A percentile compares a stretch with the other conserved stretches of the same genome.
phyloP scores from a whole-genome alignment of 148 eudicot species.

The Silene uniflora region DNA sequence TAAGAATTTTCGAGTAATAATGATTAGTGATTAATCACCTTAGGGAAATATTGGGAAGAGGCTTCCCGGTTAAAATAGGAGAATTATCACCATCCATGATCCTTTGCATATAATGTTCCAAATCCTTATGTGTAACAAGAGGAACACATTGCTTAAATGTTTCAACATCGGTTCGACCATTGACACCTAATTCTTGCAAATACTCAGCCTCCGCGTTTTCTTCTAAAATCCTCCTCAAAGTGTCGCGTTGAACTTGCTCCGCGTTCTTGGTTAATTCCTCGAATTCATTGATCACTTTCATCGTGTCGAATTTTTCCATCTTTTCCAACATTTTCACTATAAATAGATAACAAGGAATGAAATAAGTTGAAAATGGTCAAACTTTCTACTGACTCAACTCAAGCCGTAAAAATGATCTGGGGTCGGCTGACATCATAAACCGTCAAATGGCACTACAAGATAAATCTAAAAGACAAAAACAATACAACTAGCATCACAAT shows the following conservation, averaged over 20 bases:
- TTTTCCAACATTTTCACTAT: slow-evolving; percentile 29
- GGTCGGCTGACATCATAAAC: not conserved
- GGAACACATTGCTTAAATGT: slow-evolving; percentile 75
- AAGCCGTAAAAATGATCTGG: not conserved
- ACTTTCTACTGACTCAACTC: not conserved
- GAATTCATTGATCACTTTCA: slow-evolving; percentile 32
- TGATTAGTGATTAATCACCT: slow-evolving; percentile 42
- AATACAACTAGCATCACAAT: not conserved
- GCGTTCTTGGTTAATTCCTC: slow-evolving; percentile 38
- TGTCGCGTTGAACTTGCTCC: slow-evolving; percentile 36
- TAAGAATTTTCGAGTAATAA: not conserved
- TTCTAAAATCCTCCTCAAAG: slow-evolving; percentile 38
- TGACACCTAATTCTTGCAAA: slow-evolving; percentile 29
- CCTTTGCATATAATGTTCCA: slow-evolving; percentile 67
- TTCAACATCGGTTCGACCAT: slow-evolving; percentile 50
- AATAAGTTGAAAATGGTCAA: not conserved
- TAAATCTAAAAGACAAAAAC: not conserved
- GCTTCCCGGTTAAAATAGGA: slow-evolving; percentile 67
- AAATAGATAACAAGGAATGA: too few species aligned
- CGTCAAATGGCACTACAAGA: not conserved
- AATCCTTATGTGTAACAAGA: slow-evolving; percentile 56
- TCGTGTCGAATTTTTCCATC: slow-evolving; percentile 30
- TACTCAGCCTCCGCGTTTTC: slow-evolving; percentile 33
- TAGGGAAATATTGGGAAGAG: slow-evolving; percentile 62
- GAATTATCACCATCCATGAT: slow-evolving; percentile 61